Evolutionary conservation across 768 basidiomycete genomes (phyloP), one percentile per base, ranked within the genome.

Genomic region (Amanita phalloides): DNA sequence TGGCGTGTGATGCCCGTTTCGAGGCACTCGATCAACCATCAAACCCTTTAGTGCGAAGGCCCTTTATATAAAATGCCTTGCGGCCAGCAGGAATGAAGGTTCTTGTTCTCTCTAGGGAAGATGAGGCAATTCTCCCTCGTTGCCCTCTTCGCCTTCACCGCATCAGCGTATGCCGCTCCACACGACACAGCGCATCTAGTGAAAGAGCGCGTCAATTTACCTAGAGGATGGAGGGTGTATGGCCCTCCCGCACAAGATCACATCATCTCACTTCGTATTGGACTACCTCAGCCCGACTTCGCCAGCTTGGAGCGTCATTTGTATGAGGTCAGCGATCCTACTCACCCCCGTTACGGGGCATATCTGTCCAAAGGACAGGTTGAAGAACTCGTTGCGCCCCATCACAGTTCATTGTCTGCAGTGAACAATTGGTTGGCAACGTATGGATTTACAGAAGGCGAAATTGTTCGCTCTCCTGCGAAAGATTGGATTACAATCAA

Each of bases 401-500:
- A 74, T 56, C 67, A 69, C 0, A 70, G 74, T 46, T 81, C 77
- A 45, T 54, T 84, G 13, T 61, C 71, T 32, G 60, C 69, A 3
- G 83, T 88, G 30, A 69, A 77, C 35, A 71, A 74, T 56, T 89
- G 86, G 85, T 68, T 88, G 11, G 66, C 66, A 0, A 70, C 69
- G 2, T 72, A 83, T 53, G 82, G 79, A 30, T 64, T 87, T 25
- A 54, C 58, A 13, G 74, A 76, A 41, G 61, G 69, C 37, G 70
- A 75, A 51, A 56, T 79, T 20, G 55, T 65, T 38, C 76, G 78
- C 7, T 84, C 85, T 9, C 73, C 81, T 2, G 83, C 84, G 0
- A 72, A 76, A 45, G 86, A 87, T 55, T 89, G 84, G 86, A 67
- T 86, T 10, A 78, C 71, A 5, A 61, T 86, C 37, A 76, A 64